phyloP scores from a whole-genome alignment of 225 moss, liverwort and hornwort species.

The Straminergon stramineum region DNA sequence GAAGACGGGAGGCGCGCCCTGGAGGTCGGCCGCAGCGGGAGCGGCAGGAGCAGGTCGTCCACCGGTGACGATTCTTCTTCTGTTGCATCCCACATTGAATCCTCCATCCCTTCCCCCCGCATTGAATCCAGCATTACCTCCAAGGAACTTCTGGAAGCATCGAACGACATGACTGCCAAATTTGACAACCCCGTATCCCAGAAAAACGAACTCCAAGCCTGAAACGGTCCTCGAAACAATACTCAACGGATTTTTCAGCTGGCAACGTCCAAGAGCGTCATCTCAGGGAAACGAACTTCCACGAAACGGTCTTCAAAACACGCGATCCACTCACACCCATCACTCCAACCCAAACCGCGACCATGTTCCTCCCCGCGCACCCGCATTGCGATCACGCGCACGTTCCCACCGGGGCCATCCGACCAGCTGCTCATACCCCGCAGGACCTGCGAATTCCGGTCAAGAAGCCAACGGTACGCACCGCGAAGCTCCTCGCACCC shows the following conservation, averaged over 20 bases:
- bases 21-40: slow-evolving; percentile 69
- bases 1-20: slow-evolving; percentile 69
- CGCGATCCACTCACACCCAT: neutral
- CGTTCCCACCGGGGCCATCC: neutral
- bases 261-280: neutral
- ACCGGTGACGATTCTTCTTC: slow-evolving; percentile 26
- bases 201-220: neutral
- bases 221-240: neutral
- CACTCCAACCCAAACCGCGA: neutral
- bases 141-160: neutral
- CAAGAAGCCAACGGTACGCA: neutral
- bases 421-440: neutral
- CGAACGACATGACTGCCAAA: neutral
- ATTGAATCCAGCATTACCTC: slow-evolving; percentile 32
- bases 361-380: neutral
- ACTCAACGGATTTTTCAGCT: slow-evolving; percentile 13
- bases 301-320: neutral
- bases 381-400: neutral
- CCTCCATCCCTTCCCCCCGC: slow-evolving; percentile 23
- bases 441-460: neutral
- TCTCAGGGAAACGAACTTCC: neutral
- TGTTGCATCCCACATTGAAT: neutral
- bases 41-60: slow-evolving; percentile 31
- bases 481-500: neutral
- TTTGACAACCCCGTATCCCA: neutral